phyloP scores from a whole-genome alignment of 805 yeast genomes.

The Pichia sporocuriosa region DNA sequence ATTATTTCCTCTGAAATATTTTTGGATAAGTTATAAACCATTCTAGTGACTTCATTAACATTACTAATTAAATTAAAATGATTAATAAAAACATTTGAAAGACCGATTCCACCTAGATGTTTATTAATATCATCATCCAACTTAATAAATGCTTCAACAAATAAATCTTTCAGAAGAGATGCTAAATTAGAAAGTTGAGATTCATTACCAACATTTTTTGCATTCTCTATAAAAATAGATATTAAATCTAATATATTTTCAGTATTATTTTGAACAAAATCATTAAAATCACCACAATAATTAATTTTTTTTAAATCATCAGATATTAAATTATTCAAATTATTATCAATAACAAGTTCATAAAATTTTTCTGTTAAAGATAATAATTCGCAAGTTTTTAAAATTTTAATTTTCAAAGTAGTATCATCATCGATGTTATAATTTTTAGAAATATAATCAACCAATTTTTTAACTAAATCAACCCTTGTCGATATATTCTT shows the following conservation, averaged over 20 bases:
- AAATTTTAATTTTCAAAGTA: constrained; percentile 12
- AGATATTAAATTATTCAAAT: constrained; percentile 1
- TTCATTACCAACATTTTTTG: constrained; percentile 4
- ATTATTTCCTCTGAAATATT: background rate
- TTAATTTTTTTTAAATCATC: constrained; percentile 1
- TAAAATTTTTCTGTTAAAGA: constrained; percentile 15
- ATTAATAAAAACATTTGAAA: constrained; percentile 14
- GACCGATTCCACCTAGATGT: background rate
- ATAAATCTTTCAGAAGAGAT: constrained; percentile 5
- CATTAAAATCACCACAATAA: background rate
- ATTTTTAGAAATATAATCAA: constrained; percentile 18
- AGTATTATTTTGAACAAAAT: constrained; percentile 1
- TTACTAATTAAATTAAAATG: constrained; percentile 14
- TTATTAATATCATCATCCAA: constrained; percentile 9
- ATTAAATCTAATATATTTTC: constrained; percentile 6
- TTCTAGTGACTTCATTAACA: constrained; percentile 18
- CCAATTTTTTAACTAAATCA: constrained; percentile 18
- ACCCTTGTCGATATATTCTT: constrained; percentile 48
- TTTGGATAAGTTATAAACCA: constrained; percentile 1
- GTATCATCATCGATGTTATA: constrained; percentile 13
- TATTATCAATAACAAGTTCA: constrained; percentile 1
- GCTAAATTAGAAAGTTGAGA: constrained; percentile 5
- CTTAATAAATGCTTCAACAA: constrained; percentile 9
- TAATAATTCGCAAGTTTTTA: constrained; percentile 17
- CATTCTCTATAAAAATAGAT: constrained; percentile 1